Percentiles rank a stretch among this genome's conserved stretches.
phyloP scores from a whole-genome alignment of 2,329 filamentous ascomycete species.

The Didymella pomorum region DNA sequence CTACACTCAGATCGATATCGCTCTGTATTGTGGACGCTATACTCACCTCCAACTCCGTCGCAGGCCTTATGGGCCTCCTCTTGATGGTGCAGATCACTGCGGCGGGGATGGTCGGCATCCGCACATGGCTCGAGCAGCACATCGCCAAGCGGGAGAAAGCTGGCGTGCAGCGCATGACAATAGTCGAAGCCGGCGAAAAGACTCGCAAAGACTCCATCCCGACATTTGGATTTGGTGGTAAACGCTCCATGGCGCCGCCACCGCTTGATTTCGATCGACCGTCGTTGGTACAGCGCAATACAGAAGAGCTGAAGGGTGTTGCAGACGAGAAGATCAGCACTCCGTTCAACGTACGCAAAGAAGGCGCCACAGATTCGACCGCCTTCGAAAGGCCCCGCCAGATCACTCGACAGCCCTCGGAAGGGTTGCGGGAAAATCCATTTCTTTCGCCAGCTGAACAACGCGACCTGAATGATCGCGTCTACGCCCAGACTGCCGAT shows the following conservation, averaged over 20 bases:
- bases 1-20: constrained; percentile 33
- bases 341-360: constrained; percentile 33
- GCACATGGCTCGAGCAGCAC: constrained; percentile 38
- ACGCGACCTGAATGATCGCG: constrained; percentile 9
- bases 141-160: constrained; percentile 30
- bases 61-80: constrained; percentile 25
- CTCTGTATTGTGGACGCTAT: constrained; percentile 41
- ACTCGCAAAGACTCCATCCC: constrained; percentile 26
- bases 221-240: constrained; percentile 35
- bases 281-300: constrained; percentile 20
- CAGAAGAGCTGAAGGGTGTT: constrained; percentile 28
- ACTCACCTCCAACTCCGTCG: constrained; percentile 28
- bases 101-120: constrained; percentile 29
- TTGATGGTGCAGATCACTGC: constrained; percentile 36
- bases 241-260: constrained; percentile 18
- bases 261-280: constrained; percentile 17
- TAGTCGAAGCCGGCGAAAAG: constrained; percentile 4
- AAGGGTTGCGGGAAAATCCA: constrained; percentile 2
- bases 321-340: constrained; percentile 34
- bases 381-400: constrained; percentile 5
- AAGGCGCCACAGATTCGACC: constrained; percentile 20
- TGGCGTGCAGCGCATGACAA: constrained; percentile 1
- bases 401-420: constrained; percentile 7
- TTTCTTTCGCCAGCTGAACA: constrained; percentile 17
- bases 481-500: constrained; percentile 20